Evolutionary conservation across 768 basidiomycete species (phyloP).

Genomic region (Trametes punicea): DNA sequence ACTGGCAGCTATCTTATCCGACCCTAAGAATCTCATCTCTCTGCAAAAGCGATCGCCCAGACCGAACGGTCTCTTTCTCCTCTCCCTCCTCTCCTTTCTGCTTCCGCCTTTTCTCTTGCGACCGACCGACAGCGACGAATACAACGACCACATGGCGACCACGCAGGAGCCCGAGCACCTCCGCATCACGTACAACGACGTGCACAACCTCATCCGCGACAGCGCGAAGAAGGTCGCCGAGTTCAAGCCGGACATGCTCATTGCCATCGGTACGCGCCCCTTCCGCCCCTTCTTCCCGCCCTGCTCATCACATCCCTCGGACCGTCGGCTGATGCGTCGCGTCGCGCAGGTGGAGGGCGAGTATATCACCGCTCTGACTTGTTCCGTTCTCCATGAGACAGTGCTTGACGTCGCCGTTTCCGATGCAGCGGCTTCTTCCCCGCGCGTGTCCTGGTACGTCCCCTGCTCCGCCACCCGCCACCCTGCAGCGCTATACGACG

Average conservation of each 20-base stretch:
- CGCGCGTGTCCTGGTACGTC: constrained; percentile 77
- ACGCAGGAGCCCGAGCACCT: constrained; percentile 52
- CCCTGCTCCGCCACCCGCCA: background rate
- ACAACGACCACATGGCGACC: constrained; percentile 1
- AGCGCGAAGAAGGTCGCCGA: constrained; percentile 63
- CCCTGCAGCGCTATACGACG: no score
- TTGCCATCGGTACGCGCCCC: constrained; percentile 66
- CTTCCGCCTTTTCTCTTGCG: background rate
- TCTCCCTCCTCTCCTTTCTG: constrained; percentile 1
- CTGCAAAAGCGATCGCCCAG: no score
- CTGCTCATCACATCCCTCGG: background rate
- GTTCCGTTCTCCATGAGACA: background rate
- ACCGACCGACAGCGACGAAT: background rate
- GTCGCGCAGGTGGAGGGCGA: constrained; percentile 70
- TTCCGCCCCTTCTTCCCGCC: background rate
- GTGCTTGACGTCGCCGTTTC: constrained; percentile 18
- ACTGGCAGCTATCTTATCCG: background rate
- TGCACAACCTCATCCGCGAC: constrained; percentile 81
- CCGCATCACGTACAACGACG: constrained; percentile 85
- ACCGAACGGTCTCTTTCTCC: constrained; percentile 4
- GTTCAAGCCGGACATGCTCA: constrained; percentile 84
- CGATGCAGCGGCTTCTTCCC: constrained; percentile 88
- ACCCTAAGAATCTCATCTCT: no score
- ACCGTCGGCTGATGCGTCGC: background rate
- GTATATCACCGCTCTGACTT: constrained; percentile 32